phyloP scores from a whole-genome alignment of 2,329 filamentous ascomycete species.

The Colletotrichum musae region DNA sequence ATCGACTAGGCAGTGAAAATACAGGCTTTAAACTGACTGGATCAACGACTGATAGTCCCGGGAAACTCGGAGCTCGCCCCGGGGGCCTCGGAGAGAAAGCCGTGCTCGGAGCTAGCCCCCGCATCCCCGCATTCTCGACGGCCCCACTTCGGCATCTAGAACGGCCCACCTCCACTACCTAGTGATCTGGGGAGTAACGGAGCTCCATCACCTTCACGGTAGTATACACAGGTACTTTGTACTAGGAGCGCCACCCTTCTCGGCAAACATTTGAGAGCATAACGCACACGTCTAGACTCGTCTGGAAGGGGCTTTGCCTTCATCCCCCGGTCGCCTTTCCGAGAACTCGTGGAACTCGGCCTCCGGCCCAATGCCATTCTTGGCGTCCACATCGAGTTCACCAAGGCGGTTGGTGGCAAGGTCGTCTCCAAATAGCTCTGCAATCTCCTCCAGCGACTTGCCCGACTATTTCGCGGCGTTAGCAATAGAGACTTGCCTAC shows the following conservation, averaged over 20 bases:
- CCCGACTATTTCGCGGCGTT: conserved; percentile 21
- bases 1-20: too few relatives aligned
- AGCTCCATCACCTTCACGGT: background rate
- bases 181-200: conserved; percentile 1
- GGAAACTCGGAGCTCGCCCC: background rate
- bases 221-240: background rate
- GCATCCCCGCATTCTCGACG: background rate
- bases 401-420: conserved; percentile 26
- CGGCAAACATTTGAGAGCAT: too few relatives aligned
- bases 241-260: background rate
- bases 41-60: background rate
- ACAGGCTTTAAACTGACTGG: background rate
- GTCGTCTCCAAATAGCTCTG: conserved; percentile 46
- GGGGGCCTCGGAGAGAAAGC: conserved; percentile 30
- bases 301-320: background rate
- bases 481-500: background rate
- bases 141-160: conserved; percentile 9
- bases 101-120: conserved; percentile 9
- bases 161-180: background rate
- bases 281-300: background rate
- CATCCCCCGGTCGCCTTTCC: background rate
- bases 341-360: conserved; percentile 25
- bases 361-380: conserved; percentile 20
- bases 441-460: conserved; percentile 46
- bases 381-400: conserved; percentile 31